Conservation (phyloP, 2,329 filamentous ascomycete genomes). For the Cercospora beticola region DNA sequence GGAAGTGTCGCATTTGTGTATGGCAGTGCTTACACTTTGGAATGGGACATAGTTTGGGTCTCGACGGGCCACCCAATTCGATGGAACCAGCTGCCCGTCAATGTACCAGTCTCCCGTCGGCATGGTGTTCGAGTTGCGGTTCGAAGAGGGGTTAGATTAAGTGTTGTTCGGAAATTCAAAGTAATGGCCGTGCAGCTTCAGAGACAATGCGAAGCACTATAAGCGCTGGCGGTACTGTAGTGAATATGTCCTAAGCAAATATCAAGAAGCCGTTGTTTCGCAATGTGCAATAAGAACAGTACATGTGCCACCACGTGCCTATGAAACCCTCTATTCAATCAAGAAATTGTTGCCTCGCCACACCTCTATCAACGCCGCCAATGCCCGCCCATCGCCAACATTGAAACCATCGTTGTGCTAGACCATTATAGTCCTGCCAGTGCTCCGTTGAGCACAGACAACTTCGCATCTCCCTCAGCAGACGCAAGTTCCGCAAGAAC, state of each 20-base stretch:
- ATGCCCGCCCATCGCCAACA: not conserved
- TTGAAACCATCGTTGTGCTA: not conserved
- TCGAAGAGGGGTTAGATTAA: too few species aligned
- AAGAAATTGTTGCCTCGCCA: not conserved
- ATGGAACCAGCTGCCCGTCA: not conserved
- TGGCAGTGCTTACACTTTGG: not conserved
- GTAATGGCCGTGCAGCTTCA: too few species aligned
- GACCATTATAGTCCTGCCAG: not conserved
- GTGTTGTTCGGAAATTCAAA: too few species aligned
- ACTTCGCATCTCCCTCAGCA: not conserved
- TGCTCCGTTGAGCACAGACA: not conserved
- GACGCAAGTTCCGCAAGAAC: not conserved
- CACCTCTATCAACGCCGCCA: not conserved
- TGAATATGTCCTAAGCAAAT: not conserved
- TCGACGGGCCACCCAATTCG: not conserved
- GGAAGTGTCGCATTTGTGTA: not conserved
- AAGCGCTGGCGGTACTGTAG: not conserved
- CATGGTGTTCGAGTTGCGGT: too few species aligned
- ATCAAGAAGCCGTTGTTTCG: not conserved
- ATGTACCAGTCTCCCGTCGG: not conserved
- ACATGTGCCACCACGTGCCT: not conserved
- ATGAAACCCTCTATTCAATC: not conserved
- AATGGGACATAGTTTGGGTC: not conserved
- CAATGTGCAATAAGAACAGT: not conserved
- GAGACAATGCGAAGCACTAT: not conserved